Evolutionary conservation across 2,329 filamentous ascomycete species (phyloP).

Genomic region (Talaromyces sp.): DNA sequence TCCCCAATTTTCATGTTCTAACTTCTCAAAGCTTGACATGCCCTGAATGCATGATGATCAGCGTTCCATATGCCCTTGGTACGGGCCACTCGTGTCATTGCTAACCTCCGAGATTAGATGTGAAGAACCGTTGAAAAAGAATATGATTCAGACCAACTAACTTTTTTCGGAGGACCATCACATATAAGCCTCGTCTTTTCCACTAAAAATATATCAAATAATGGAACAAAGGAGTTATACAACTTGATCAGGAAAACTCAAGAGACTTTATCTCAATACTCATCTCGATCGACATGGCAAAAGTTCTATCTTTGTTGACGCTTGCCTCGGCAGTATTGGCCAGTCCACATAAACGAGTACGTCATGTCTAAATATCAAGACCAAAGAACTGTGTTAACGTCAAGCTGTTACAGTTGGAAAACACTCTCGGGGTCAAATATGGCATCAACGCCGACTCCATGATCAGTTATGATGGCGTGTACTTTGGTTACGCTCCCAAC

Average conservation of each 20-base stretch:
- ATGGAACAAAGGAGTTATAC: too few species aligned
- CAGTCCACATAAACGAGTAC: conserved; percentile 1
- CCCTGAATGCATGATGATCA: background rate
- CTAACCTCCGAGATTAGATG: background rate
- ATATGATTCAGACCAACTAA: background rate
- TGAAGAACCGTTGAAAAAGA: background rate
- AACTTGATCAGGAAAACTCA: too few species aligned
- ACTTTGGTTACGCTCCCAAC: background rate
- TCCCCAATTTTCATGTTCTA: background rate
- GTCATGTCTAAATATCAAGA: background rate
- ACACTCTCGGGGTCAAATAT: conserved; percentile 6
- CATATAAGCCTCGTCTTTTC: background rate
- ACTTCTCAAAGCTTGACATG: background rate
- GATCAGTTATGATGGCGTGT: background rate
- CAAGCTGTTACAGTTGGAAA: conserved; percentile 3
- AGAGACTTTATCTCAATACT: too few species aligned
- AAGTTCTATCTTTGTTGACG: background rate
- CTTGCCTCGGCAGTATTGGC: background rate
- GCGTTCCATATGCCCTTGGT: background rate
- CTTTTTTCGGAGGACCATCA: background rate
- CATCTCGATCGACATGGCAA: background rate
- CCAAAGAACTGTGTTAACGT: background rate
- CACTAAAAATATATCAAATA: background rate
- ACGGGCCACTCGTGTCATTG: background rate
- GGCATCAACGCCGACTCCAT: conserved; percentile 1